A percentile compares a stretch with the other conserved stretches of the same genome.
phyloP scores from a whole-genome alignment of 805 yeast genomes.

The Isabelozyma rhagii region DNA sequence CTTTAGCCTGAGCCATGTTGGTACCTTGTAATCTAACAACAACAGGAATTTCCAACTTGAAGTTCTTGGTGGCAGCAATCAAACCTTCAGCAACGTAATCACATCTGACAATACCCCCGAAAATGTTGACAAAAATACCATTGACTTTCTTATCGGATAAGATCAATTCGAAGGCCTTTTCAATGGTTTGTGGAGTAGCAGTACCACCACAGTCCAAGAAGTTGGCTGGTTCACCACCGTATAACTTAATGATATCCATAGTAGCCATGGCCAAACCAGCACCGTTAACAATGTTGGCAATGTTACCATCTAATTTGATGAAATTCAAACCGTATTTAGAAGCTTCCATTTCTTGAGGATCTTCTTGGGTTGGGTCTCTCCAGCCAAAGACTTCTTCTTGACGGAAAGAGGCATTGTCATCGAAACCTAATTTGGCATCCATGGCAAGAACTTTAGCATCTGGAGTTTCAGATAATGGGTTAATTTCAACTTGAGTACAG shows the following conservation, averaged over 20 bases:
- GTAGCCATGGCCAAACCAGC: constrained; percentile 99
- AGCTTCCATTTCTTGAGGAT: constrained; percentile 94
- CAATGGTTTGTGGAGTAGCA: constrained; percentile 97
- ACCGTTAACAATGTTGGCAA: constrained; percentile 98
- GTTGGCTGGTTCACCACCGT: constrained; percentile 99
- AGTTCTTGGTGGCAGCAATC: constrained; percentile 89
- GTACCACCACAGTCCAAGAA: constrained; percentile 99
- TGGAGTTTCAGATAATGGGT: constrained; percentile 92
- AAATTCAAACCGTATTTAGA: constrained; percentile 87
- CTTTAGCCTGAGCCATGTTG: constrained; percentile 83
- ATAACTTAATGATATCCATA: constrained; percentile 96
- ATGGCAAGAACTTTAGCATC: constrained; percentile 91
- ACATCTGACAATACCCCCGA: constrained; percentile 99
- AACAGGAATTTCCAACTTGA: constrained; percentile 88
- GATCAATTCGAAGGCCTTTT: constrained; percentile 92
- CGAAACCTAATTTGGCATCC: constrained; percentile 99
- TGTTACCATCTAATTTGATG: constrained; percentile 97
- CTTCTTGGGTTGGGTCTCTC: constrained; percentile 98
- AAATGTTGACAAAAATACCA: constrained; percentile 96
- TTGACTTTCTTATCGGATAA: constrained; percentile 84
- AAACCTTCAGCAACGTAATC: constrained; percentile 98
- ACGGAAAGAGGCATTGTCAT: constrained; percentile 93
- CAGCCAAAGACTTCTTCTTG: constrained; percentile 92
- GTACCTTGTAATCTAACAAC: constrained; percentile 99
- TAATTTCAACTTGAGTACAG: constrained; percentile 97